These are phyloP conservation scores for Tylopilus cervinicoccineus DNA, from an alignment of 768 basidiomycete species.

Conservation along the genomic window DNA sequence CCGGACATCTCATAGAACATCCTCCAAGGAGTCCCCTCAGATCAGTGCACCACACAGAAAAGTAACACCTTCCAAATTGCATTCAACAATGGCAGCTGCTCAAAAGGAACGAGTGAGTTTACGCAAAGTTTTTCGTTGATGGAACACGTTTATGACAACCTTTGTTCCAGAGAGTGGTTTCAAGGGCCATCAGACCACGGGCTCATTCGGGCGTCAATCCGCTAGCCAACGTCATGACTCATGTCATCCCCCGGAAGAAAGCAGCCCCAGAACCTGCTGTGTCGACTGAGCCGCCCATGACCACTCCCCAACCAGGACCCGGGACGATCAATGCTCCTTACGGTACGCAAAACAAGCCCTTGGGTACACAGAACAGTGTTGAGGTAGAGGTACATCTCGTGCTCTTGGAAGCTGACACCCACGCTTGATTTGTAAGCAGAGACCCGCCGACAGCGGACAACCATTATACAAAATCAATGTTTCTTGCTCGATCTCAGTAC, in stretches of 20 bases:
- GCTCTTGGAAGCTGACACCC: background rate
- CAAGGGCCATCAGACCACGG: background rate
- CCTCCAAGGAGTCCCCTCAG: too few relatives aligned
- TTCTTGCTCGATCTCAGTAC: background rate
- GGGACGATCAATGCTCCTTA: background rate
- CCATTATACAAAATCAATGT: background rate
- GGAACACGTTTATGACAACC: background rate
- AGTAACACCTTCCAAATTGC: background rate
- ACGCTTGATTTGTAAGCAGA: background rate
- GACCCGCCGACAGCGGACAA: background rate
- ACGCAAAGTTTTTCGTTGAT: background rate
- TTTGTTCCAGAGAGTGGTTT: background rate
- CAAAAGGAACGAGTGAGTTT: background rate
- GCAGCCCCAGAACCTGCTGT: too few relatives aligned
- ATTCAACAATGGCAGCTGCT: background rate
- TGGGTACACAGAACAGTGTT: background rate
- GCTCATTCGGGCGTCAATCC: background rate
- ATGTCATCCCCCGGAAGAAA: background rate
- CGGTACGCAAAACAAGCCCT: background rate
- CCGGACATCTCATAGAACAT: too few relatives aligned
- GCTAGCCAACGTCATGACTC: background rate
- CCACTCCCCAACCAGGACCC: background rate
- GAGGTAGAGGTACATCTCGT: background rate
- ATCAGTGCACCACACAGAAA: too few relatives aligned
- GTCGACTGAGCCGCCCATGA: background rate